Conservation (phyloP, 345 rosid genomes). For the Bruguiera gymnorhiza region DNA sequence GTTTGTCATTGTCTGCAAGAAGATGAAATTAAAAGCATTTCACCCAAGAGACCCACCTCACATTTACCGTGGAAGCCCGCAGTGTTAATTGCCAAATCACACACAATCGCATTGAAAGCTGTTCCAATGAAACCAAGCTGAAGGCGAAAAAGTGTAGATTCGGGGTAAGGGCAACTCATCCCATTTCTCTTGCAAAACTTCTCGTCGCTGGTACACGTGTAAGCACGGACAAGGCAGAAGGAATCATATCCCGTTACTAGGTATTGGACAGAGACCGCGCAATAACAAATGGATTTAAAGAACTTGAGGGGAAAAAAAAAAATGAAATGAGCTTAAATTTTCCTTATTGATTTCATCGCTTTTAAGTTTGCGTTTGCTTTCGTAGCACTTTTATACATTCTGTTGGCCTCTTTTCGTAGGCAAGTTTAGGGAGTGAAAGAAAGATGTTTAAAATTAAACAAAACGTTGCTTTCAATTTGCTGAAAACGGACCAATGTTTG, state of each 20-base stretch:
- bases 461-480: background rate
- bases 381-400: background rate
- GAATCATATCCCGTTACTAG: slow-evolving; percentile 13
- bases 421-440: background rate
- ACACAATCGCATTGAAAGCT: background rate
- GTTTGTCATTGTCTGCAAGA: too few species aligned
- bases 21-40: too few species aligned
- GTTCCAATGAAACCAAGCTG: background rate
- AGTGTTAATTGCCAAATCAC: too few species aligned
- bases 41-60: too few species aligned
- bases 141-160: background rate
- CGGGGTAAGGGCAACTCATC: background rate
- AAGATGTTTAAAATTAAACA: background rate
- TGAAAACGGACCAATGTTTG: background rate
- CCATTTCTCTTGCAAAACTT: background rate
- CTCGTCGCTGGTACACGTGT: background rate
- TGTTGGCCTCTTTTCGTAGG: background rate
- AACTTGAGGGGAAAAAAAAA: background rate
- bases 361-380: background rate
- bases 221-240: background rate
- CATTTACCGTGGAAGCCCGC: too few species aligned
- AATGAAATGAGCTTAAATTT: background rate
- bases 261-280: background rate
- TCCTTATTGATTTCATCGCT: background rate
- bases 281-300: too few species aligned